Percentiles rank a stretch among this genome's conserved stretches.
These are phyloP conservation scores for Penicillium decumbens DNA, from an alignment of 2,329 filamentous ascomycete genomes.

Conservation along the genomic window DNA sequence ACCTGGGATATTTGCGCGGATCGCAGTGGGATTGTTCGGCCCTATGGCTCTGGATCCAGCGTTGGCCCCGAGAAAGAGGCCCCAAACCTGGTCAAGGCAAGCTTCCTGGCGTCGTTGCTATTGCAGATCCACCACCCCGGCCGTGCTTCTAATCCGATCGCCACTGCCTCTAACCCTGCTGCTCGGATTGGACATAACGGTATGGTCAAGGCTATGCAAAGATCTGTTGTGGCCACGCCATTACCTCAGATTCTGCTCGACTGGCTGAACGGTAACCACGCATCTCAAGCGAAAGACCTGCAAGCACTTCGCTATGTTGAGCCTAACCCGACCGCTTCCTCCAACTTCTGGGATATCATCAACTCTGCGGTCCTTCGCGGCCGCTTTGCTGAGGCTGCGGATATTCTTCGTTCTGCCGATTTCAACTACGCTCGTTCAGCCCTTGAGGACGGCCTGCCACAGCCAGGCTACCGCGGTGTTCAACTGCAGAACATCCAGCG, in stretches of 20 bases:
- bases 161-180: slow-evolving; percentile 21
- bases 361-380: slow-evolving; percentile 71
- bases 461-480: slow-evolving; percentile 65
- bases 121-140: slow-evolving; percentile 73
- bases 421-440: slow-evolving; percentile 70
- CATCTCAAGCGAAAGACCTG: slow-evolving; percentile 64
- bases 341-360: slow-evolving; percentile 81
- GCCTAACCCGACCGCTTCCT: slow-evolving; percentile 71
- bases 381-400: slow-evolving; percentile 62
- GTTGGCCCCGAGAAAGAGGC: slow-evolving; percentile 62
- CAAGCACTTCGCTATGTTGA: slow-evolving; percentile 59
- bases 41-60: slow-evolving; percentile 47
- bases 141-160: slow-evolving; percentile 25
- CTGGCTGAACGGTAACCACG: slow-evolving; percentile 75
- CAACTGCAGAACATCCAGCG: slow-evolving; percentile 74
- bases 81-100: slow-evolving; percentile 67
- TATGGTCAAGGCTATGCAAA: slow-evolving; percentile 27
- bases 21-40: slow-evolving; percentile 41
- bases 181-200: slow-evolving; percentile 26
- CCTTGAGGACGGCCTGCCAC: slow-evolving; percentile 57
- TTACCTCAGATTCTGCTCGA: slow-evolving; percentile 74
- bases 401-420: slow-evolving; percentile 66
- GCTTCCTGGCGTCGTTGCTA: slow-evolving; percentile 71
- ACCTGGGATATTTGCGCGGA: slow-evolving; percentile 32
- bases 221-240: slow-evolving; percentile 37